Conservation (phyloP, 306 rosid species). For the Pyrus communis region DNA sequence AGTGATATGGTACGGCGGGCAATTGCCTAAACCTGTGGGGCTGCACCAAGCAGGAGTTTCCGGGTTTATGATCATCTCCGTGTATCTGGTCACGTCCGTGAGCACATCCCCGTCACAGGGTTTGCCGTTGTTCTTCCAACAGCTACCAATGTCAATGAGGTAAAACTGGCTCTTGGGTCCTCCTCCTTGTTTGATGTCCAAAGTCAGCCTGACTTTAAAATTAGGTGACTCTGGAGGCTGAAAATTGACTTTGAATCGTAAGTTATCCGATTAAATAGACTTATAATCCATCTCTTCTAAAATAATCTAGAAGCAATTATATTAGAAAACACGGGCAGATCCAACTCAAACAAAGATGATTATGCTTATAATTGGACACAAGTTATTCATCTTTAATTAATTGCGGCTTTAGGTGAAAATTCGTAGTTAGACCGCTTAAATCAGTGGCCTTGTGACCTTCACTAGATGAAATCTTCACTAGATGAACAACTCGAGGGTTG, state of each 20-base stretch:
- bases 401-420: too few species aligned
- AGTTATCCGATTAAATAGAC: neutral
- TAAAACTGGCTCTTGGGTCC: slow-evolving; percentile 69
- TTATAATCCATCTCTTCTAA: neutral
- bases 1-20: slow-evolving; percentile 78
- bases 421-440: neutral
- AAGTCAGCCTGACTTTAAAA: slow-evolving; percentile 43
- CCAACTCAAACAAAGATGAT: neutral
- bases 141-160: slow-evolving; percentile 54
- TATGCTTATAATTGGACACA: neutral
- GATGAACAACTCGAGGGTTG: neutral
- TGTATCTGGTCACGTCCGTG: slow-evolving; percentile 56
- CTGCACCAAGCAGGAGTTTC: slow-evolving; percentile 54
- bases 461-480: neutral
- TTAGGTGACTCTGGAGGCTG: slow-evolving; percentile 66
- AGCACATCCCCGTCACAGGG: slow-evolving; percentile 42
- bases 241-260: neutral
- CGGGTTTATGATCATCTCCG: slow-evolving; percentile 61
- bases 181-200: slow-evolving; percentile 51
- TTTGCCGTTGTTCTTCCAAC: slow-evolving; percentile 64
- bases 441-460: neutral
- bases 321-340: neutral
- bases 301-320: neutral
- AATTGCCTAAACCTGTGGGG: slow-evolving; percentile 31
- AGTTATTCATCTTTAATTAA: neutral